Percentiles rank a stretch among this genome's conserved stretches.
These are phyloP conservation scores for Starmerella potacharoeniae DNA, from an alignment of 805 yeast species.

Conservation along the genomic window DNA sequence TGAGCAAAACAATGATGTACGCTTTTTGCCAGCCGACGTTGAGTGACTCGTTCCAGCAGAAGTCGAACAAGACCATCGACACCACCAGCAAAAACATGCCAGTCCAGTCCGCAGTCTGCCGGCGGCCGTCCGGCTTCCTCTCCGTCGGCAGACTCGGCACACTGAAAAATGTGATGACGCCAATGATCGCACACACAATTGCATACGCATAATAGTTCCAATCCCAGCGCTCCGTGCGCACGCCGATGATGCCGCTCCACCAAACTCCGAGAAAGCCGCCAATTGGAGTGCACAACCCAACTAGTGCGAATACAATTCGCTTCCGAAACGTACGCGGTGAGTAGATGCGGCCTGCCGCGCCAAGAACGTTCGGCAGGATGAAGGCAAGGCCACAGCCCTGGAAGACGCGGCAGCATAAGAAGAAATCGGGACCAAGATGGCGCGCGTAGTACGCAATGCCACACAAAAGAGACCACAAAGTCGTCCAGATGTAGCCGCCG, in stretches of 20 bases:
- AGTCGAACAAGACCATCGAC: conserved; percentile 52
- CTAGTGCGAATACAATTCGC: conserved; percentile 42
- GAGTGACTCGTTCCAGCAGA: conserved; percentile 69
- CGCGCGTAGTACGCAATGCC: conserved; percentile 45
- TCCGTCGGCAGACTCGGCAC: conserved; percentile 13
- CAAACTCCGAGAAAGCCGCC: conserved; percentile 50
- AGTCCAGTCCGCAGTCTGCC: conserved; percentile 38
- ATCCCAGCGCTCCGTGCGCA: conserved; percentile 18
- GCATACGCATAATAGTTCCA: conserved; percentile 37
- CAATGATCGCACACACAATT: conserved; percentile 22
- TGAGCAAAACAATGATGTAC: conserved; percentile 46
- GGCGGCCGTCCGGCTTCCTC: conserved; percentile 2
- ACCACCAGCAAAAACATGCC: conserved; percentile 49
- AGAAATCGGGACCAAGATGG: conserved; percentile 21
- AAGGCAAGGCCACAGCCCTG: conserved; percentile 58
- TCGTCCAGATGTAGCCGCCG: conserved; percentile 44
- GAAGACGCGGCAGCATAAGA: conserved; percentile 40
- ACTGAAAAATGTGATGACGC: conserved; percentile 3
- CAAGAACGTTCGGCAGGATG: conserved; percentile 49
- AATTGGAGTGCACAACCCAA: conserved; percentile 52
- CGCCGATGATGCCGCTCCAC: conserved; percentile 28
- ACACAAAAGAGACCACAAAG: conserved; percentile 47
- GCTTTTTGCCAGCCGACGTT: conserved; percentile 53
- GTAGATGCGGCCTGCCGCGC: conserved; percentile 37
- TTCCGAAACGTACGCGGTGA: conserved; percentile 29